A percentile compares a stretch with the other conserved stretches of the same genome.
Evolutionary conservation across 1,284 basidiomycete genomes (phyloP).

Genomic region (Cryptococcus jaspeensis): DNA sequence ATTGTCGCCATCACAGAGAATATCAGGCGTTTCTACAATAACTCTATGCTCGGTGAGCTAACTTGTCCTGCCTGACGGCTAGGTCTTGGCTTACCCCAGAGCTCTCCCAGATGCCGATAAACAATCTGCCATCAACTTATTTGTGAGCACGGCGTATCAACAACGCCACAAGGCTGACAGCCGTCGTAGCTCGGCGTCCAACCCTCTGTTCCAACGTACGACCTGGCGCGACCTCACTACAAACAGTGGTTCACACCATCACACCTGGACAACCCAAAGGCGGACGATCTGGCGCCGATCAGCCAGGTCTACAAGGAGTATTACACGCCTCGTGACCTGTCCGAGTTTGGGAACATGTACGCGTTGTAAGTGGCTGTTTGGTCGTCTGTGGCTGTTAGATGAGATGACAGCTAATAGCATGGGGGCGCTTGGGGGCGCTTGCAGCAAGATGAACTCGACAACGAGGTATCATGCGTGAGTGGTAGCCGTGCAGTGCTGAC

Average conservation of each 20-base stretch:
- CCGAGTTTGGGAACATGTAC: slow-evolving; percentile 62
- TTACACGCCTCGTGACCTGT: slow-evolving; percentile 68
- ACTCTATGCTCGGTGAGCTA: slow-evolving; percentile 74
- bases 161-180: not conserved
- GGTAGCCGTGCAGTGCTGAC: not conserved
- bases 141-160: slow-evolving; percentile 51
- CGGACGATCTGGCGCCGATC: slow-evolving; percentile 39
- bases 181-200: slow-evolving; percentile 66
- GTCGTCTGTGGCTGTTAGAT: not conserved
- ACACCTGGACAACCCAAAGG: slow-evolving; percentile 61
- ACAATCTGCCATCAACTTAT: slow-evolving; percentile 95
- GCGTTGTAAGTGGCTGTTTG: slow-evolving; percentile 33
- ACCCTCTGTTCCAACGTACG: slow-evolving; percentile 19
- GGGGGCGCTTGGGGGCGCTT: too few relatives aligned
- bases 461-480: slow-evolving; percentile 34
- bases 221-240: slow-evolving; percentile 61
- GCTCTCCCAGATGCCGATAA: slow-evolving; percentile 80
- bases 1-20: slow-evolving; percentile 59
- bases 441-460: slow-evolving; percentile 47
- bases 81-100: not conserved
- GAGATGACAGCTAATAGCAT: not conserved
- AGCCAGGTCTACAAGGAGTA: slow-evolving; percentile 84
- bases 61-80: not conserved
- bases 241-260: slow-evolving; percentile 75
- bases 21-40: slow-evolving; percentile 92